Evolutionary conservation across 306 rosid species (phyloP).

Genomic region (Lablab purpureus): DNA sequence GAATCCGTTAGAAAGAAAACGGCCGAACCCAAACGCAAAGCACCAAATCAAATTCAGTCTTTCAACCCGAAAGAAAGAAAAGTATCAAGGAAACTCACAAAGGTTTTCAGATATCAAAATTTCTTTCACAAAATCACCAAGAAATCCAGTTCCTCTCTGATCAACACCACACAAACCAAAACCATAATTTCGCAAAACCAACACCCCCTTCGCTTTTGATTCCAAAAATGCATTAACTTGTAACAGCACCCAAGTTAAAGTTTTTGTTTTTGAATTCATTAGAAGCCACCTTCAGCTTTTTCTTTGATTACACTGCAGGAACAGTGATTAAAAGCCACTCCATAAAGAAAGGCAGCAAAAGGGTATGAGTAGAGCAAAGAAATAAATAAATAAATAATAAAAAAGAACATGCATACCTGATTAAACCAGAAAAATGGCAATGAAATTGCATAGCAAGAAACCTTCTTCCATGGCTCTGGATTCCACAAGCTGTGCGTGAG

Average conservation of each 20-base stretch:
- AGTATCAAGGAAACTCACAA: constrained; percentile 36
- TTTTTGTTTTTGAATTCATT: constrained; percentile 40
- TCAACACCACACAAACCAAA: constrained; percentile 32
- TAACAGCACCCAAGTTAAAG: constrained; percentile 42
- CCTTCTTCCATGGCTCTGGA: constrained; percentile 56
- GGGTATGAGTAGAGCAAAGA: constrained; percentile 30
- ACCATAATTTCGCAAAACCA: constrained; percentile 26
- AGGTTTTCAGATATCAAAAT: constrained; percentile 40
- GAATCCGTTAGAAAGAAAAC: constrained; percentile 43
- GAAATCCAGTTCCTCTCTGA: constrained; percentile 43
- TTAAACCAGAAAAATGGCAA: constrained; percentile 52
- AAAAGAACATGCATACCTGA: constrained; percentile 54
- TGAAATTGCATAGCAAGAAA: constrained; percentile 53
- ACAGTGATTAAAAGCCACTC: constrained; percentile 27
- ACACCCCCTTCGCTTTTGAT: constrained; percentile 30
- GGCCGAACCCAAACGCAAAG: constrained; percentile 51
- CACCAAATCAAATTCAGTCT: constrained; percentile 47
- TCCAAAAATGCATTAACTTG: constrained; percentile 44
- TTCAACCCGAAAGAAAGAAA: constrained; percentile 29
- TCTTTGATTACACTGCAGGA: constrained; percentile 45
- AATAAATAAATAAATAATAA: not conserved
- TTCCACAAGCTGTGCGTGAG: constrained; percentile 32
- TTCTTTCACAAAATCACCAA: constrained; percentile 30
- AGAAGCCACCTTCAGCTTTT: constrained; percentile 48
- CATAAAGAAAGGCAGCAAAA: constrained; percentile 42